Percentiles rank a stretch among this genome's conserved stretches.
These are phyloP conservation scores for Halophytophthora batemanensis DNA, from an alignment of 352 stramenopile species.

Conservation along the genomic window DNA sequence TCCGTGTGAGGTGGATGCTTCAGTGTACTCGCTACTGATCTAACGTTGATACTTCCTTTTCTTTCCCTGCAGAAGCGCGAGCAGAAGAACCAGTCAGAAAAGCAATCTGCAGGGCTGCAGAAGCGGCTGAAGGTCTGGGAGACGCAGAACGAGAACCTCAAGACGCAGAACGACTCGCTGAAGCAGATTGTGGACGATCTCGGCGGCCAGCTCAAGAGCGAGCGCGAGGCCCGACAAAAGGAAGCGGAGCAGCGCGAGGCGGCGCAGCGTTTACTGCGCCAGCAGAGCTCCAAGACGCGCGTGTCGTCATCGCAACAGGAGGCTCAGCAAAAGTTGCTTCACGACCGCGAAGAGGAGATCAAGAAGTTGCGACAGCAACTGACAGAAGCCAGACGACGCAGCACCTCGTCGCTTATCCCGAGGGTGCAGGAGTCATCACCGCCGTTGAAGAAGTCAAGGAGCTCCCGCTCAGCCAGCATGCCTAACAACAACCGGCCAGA, in stretches of 20 bases:
- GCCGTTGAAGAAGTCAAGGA: constrained; percentile 48
- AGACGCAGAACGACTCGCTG: constrained; percentile 59
- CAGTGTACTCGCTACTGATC: constrained; percentile 18
- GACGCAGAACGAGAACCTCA: constrained; percentile 54
- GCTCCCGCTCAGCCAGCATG: constrained; percentile 11
- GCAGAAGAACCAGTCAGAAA: constrained; percentile 91
- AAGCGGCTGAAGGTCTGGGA: constrained; percentile 82
- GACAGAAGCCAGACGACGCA: constrained; percentile 68
- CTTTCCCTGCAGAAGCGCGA: constrained; percentile 82
- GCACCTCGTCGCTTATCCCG: constrained; percentile 71
- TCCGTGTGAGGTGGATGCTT: constrained; percentile 17
- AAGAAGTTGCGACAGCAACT: constrained; percentile 73
- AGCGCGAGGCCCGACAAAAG: constrained; percentile 64
- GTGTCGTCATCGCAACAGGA: constrained; percentile 70
- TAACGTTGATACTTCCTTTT: constrained; percentile 33
- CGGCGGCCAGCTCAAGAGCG: constrained; percentile 60
- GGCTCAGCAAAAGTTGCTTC: constrained; percentile 56
- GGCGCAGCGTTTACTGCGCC: constrained; percentile 55
- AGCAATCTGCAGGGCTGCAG: constrained; percentile 71
- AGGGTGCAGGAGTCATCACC: constrained; percentile 35
- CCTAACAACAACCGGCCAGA: constrained; percentile 31
- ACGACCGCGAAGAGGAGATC: constrained; percentile 79
- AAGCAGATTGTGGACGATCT: constrained; percentile 72
- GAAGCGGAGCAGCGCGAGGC: constrained; percentile 69
- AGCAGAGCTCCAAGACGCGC: constrained; percentile 65